Evolutionary conservation across 192 early-diverging fungal species (phyloP).

Genomic region (Phlyctochytrium planicorne): DNA sequence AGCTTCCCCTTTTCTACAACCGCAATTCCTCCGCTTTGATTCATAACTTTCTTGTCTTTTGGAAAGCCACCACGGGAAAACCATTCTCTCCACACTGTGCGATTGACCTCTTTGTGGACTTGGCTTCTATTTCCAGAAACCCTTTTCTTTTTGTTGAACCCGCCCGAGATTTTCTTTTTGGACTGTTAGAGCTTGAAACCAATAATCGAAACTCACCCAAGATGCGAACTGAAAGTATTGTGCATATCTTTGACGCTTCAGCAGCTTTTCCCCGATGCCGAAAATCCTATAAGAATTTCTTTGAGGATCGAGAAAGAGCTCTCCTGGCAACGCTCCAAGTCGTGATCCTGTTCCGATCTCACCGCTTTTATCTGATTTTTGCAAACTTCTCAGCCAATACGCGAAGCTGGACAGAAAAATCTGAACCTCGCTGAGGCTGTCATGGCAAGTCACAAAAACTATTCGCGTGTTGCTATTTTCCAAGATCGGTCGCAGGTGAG

Average conservation of each 20-base stretch:
- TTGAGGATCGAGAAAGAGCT: background rate
- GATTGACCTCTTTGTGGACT: too few relatives aligned
- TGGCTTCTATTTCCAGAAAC: too few relatives aligned
- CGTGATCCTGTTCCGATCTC: too few relatives aligned
- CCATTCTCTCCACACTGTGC: background rate
- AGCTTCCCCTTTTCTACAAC: background rate
- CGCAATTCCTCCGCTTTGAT: background rate
- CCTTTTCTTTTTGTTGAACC: too few relatives aligned
- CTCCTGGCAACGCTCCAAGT: background rate
- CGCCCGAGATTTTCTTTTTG: too few relatives aligned
- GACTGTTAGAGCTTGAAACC: too few relatives aligned
- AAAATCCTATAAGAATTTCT: background rate
- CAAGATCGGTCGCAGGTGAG: background rate
- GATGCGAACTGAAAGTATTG: too few relatives aligned
- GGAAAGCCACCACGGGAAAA: background rate
- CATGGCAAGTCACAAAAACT: background rate
- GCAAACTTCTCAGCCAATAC: background rate
- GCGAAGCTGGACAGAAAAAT: background rate
- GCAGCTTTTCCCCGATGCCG: too few relatives aligned
- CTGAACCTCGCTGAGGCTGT: constrained; percentile 1
- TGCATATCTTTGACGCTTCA: too few relatives aligned
- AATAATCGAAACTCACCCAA: too few relatives aligned
- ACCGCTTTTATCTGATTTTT: too few relatives aligned
- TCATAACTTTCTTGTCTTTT: background rate
- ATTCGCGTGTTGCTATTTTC: background rate